phyloP scores from a whole-genome alignment of 768 basidiomycete species.

The Clathrus columnatus region DNA sequence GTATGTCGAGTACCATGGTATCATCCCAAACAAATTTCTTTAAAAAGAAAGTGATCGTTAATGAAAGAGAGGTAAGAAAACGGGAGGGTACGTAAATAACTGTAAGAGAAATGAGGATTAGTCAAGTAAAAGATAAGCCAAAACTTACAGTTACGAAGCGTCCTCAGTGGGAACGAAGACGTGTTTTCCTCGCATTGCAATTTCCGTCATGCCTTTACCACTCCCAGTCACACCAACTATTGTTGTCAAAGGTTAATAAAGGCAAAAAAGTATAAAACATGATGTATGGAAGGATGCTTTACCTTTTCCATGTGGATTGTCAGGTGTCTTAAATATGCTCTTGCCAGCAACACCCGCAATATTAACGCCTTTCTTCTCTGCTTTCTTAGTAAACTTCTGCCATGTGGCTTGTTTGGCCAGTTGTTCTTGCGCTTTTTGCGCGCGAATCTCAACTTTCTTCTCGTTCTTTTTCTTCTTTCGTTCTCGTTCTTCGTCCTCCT shows the following conservation, averaged over 20 bases:
- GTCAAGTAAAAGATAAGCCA: slow-evolving; percentile 21
- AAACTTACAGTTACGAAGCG: slow-evolving; percentile 19
- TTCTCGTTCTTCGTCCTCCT: slow-evolving; percentile 82
- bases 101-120: slow-evolving; percentile 15
- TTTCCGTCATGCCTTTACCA: slow-evolving; percentile 83
- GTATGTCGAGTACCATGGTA: background rate
- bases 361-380: slow-evolving; percentile 84
- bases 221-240: slow-evolving; percentile 87
- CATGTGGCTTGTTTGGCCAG: slow-evolving; percentile 73
- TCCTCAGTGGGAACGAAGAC: slow-evolving; percentile 56
- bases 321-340: slow-evolving; percentile 91
- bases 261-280: slow-evolving; percentile 2
- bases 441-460: slow-evolving; percentile 79
- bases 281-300: slow-evolving; percentile 17
- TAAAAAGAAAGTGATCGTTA: slow-evolving; percentile 6
- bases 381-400: slow-evolving; percentile 95
- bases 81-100: slow-evolving; percentile 2
- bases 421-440: slow-evolving; percentile 86
- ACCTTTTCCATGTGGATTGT: slow-evolving; percentile 85
- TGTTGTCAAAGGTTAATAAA: slow-evolving; percentile 16
- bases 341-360: slow-evolving; percentile 84
- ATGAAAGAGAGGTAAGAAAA: slow-evolving; percentile 1
- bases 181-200: slow-evolving; percentile 59
- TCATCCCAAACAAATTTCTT: background rate
- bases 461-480: slow-evolving; percentile 92